phyloP scores from a whole-genome alignment of 345 rosid genomes.

The Kandelia obovata region DNA sequence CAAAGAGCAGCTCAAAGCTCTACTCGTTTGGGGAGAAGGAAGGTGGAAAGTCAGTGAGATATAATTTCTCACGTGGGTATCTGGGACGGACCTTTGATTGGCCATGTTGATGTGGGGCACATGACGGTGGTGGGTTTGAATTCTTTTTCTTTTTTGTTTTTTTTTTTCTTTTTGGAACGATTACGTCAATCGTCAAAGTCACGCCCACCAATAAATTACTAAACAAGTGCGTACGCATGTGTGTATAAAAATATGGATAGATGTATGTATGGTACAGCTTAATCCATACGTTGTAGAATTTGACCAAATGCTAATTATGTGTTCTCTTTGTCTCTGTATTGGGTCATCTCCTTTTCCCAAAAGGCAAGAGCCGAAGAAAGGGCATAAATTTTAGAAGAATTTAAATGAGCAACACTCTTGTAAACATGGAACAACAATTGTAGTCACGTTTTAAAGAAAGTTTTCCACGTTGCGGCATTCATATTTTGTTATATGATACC shows the following conservation, averaged over 20 bases:
- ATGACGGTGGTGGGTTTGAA: slow-evolving; percentile 14
- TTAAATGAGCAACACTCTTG: no score
- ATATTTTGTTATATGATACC: not conserved
- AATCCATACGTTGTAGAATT: not conserved
- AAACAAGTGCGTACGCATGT: slow-evolving; percentile 8
- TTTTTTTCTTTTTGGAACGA: not conserved
- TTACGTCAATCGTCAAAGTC: slow-evolving; percentile 15
- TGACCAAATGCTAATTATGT: no score
- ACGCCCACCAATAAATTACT: slow-evolving; percentile 23
- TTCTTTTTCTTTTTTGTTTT: not conserved
- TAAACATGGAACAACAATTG: no score
- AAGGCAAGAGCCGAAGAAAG: no score
- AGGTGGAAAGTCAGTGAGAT: not conserved
- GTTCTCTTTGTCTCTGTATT: not conserved
- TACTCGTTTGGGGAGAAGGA: slow-evolving; percentile 2
- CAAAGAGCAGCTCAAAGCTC: not conserved
- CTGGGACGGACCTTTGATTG: not conserved
- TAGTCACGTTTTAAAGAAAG: slow-evolving; percentile 7
- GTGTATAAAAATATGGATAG: not conserved
- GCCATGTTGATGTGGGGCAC: no score
- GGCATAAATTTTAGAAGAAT: no score
- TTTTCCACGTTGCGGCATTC: slow-evolving; percentile 8
- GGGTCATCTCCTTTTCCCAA: not conserved
- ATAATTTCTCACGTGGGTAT: not conserved
- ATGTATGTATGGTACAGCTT: not conserved